phyloP scores from a whole-genome alignment of 805 yeast species.

The Candida maesae region DNA sequence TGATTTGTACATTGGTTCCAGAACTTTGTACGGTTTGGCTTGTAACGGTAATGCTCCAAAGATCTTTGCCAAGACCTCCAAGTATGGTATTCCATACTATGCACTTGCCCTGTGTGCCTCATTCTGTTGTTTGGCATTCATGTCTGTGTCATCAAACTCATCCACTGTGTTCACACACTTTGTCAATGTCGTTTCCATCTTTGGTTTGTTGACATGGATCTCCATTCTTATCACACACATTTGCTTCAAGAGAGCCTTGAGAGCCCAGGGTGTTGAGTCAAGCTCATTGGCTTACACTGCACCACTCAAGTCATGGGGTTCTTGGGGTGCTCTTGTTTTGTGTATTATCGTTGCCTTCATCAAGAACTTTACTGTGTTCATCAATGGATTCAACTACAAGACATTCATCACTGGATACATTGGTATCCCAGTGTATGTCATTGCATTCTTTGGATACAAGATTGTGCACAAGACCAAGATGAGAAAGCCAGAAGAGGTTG shows the following conservation, averaged over 20 bases:
- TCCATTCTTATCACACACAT: conserved; percentile 66
- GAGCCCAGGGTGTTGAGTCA: conserved; percentile 62
- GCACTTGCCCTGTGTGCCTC: conserved; percentile 45
- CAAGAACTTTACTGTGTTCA: conserved; percentile 71
- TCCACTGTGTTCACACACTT: conserved; percentile 60
- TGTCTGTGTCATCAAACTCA: conserved; percentile 59
- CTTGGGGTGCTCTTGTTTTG: conserved; percentile 52
- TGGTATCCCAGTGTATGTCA: conserved; percentile 52
- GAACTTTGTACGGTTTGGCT: conserved; percentile 70
- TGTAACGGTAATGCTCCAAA: conserved; percentile 70
- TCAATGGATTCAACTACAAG: conserved; percentile 58
- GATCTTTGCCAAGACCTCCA: conserved; percentile 32
- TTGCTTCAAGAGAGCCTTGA: conserved; percentile 59
- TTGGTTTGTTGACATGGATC: conserved; percentile 73
- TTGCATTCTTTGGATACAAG: conserved; percentile 57
- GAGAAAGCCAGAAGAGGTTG: conserved; percentile 53
- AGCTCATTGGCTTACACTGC: conserved; percentile 45
- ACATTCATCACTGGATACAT: conserved; percentile 76
- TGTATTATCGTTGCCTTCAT: conserved; percentile 55
- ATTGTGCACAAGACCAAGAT: conserved; percentile 45
- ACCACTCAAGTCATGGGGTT: conserved; percentile 67
- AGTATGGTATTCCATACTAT: conserved; percentile 65
- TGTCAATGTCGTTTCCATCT: conserved; percentile 72
- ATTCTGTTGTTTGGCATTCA: conserved; percentile 65
- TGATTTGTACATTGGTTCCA: conserved; percentile 71